Conservation (phyloP, 1,284 basidiomycete species). For the Ceratobasidium sp. region DNA sequence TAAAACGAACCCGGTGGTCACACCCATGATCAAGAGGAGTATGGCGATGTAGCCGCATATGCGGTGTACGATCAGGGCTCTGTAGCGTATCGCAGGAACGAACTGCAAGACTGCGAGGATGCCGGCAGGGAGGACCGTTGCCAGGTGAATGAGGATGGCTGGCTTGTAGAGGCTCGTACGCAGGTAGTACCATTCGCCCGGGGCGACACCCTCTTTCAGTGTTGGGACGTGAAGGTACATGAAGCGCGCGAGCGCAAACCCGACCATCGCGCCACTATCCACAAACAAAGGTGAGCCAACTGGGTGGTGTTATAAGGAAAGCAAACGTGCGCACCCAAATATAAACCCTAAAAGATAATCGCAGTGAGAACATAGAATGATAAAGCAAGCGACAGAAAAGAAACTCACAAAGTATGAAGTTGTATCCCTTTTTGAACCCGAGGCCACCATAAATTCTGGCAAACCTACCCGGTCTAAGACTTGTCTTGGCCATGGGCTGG, state of each 20-base stretch:
- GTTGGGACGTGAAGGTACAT: conserved; percentile 31
- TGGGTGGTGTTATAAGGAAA: neutral
- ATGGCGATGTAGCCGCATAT: conserved; percentile 40
- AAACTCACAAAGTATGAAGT: conserved; percentile 23
- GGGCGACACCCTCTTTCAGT: neutral
- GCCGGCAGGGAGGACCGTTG: conserved; percentile 21
- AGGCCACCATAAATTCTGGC: neutral
- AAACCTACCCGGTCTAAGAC: too few species aligned
- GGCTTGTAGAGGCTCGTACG: conserved; percentile 9
- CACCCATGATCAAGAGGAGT: conserved; percentile 25
- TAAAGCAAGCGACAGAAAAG: too few species aligned
- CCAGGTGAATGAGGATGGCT: conserved; percentile 34
- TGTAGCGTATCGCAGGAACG: conserved; percentile 41
- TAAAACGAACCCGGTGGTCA: conserved; percentile 29
- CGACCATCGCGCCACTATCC: conserved; percentile 28
- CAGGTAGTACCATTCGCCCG: conserved; percentile 27
- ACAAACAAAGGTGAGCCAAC: neutral
- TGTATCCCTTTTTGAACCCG: conserved; percentile 38
- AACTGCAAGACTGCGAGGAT: conserved; percentile 43
- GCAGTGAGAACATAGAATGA: neutral
- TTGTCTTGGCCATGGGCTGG: too few species aligned
- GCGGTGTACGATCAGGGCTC: conserved; percentile 41
- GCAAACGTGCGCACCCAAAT: conserved; percentile 13
- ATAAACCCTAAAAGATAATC: conserved; percentile 25
- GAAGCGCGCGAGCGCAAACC: conserved; percentile 30